Conservation (phyloP, 371 early-diverging fungal genomes). For the Basidiobolus meristosporus region DNA sequence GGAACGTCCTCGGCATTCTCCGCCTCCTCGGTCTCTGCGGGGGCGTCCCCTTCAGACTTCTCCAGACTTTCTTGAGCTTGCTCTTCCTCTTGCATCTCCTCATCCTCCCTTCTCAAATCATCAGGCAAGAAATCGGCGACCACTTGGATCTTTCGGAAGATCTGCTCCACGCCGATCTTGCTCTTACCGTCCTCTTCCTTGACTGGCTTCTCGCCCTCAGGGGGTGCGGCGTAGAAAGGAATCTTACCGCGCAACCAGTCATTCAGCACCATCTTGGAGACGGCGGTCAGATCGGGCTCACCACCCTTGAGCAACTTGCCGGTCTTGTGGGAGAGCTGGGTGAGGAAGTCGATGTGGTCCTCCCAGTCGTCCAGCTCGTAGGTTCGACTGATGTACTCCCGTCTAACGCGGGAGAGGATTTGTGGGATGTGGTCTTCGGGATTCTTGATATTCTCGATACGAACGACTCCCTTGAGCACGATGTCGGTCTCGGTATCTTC, state of each 20-base stretch:
- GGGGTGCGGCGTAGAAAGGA: conserved; percentile 86
- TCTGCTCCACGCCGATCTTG: conserved; percentile 6
- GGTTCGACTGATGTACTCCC: conserved; percentile 73
- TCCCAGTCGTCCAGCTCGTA: conserved; percentile 76
- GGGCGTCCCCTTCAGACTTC: background rate
- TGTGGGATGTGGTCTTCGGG: conserved; percentile 91
- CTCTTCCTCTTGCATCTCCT: background rate
- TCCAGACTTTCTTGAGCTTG: background rate
- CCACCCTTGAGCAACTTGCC: conserved; percentile 95
- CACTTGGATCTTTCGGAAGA: conserved; percentile 5
- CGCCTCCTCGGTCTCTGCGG: background rate
- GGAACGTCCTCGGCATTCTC: background rate
- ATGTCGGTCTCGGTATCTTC: conserved; percentile 87
- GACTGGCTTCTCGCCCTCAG: conserved; percentile 10
- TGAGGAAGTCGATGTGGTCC: conserved; percentile 78
- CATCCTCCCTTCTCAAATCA: conserved; percentile 2
- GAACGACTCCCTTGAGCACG: conserved; percentile 95
- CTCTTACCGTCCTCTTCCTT: conserved; percentile 6
- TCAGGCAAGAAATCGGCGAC: conserved; percentile 4
- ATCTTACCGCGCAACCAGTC: conserved; percentile 99
- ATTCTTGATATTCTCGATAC: conserved; percentile 83
- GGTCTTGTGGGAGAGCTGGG: conserved; percentile 68
- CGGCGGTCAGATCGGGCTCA: conserved; percentile 85
- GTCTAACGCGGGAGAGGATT: conserved; percentile 70
- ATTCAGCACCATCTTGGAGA: conserved; percentile 93